phyloP scores from a whole-genome alignment of 1,284 basidiomycete genomes.

The Earliella scabrosa region DNA sequence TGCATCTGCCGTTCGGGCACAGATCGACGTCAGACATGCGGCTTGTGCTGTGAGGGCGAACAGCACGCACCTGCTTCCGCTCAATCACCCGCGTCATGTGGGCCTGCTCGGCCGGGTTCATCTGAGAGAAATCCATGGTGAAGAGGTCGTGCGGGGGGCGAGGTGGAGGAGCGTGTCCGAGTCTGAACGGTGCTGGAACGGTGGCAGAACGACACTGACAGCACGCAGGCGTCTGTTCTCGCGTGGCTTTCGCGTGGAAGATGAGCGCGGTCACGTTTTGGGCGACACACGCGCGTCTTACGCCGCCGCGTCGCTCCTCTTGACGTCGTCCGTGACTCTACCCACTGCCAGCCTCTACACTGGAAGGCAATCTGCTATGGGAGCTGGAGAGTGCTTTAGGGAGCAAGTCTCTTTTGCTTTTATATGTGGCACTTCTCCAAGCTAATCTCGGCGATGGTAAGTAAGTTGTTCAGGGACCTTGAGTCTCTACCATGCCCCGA shows the following conservation, averaged over 20 bases:
- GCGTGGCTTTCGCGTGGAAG: neutral
- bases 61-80: slow-evolving; percentile 83
- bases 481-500: too few relatives aligned
- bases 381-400: too few relatives aligned
- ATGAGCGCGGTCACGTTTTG: neutral
- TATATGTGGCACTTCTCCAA: too few relatives aligned
- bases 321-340: too few relatives aligned
- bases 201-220: neutral
- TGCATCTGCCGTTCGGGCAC: slow-evolving; percentile 90
- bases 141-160: neutral
- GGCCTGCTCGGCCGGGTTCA: slow-evolving; percentile 87
- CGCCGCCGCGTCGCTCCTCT: too few relatives aligned
- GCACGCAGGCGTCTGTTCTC: neutral
- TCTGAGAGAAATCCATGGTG: slow-evolving; percentile 84
- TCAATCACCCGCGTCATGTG: slow-evolving; percentile 92
- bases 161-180: neutral
- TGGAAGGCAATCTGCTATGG: too few relatives aligned
- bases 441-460: too few relatives aligned
- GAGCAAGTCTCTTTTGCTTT: too few relatives aligned
- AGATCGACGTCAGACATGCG: slow-evolving; percentile 7
- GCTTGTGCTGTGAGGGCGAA: neutral
- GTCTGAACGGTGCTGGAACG: neutral
- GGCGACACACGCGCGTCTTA: neutral
- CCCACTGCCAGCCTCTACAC: too few relatives aligned
- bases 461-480: too few relatives aligned